Evolutionary conservation across 2,329 filamentous ascomycete genomes (phyloP), one percentile per base, ranked within the genome.

Genomic region (Penicillium sp.): DNA sequence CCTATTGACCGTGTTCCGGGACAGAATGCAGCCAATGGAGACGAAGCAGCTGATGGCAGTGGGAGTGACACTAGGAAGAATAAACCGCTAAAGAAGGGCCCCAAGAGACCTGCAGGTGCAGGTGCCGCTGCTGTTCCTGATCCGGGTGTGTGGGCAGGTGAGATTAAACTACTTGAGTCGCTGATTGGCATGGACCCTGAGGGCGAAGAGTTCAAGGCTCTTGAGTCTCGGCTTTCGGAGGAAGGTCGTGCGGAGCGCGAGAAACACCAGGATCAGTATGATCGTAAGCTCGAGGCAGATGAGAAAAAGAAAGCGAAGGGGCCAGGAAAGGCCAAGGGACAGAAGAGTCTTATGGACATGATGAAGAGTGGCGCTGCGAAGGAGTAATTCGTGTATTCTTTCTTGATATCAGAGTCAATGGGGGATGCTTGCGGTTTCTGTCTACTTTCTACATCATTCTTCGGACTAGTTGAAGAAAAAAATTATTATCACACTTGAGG

Each of bases 151-250:
- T 97, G 93, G 92, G 91, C 92, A 1, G 82, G 87, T 43, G 94
- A 99, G 77, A 97, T 99, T 75, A 97, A 97, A 78, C 78, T 97
- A 61, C 82, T 99, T 5, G 94, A 99, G 75, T 86, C 86, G 43
- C 78, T 99, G 48, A 88, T 97, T 38, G 93, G 87, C 8, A 90
- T 92, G 84, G 88, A 97, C 69, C 71, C 84, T 0, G 88, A 91
- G 35, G 80, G 84, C n/a, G 80, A 86, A 9, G 87, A 89, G 65
- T 97, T 97, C 69, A 77, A 74, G 62, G 73, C 78, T 12, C 74
- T 90, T 50, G 90, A 91, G 61, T 72, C 74, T 55, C 80, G 84
- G 47, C 72, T 97, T 62, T 82, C 88, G 55, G 84, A 82, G 36
- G 78, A 84, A 67, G 94, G 94, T 0, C 80, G 78, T 17, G 78